Evolutionary conservation across 352 stramenopile species (phyloP).

Genomic region (Globisporangium canariense): DNA sequence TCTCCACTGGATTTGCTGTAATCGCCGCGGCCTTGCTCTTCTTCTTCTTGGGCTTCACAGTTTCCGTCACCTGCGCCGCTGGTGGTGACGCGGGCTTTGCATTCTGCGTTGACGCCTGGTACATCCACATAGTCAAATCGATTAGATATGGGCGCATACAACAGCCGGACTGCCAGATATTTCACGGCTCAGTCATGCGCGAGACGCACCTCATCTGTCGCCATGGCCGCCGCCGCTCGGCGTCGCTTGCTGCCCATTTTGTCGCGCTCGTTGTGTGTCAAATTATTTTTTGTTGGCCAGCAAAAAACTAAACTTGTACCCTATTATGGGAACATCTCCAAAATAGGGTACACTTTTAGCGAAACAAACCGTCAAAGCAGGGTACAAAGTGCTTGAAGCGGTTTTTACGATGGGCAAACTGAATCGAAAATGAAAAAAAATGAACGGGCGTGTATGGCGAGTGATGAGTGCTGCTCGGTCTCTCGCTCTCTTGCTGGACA

Average conservation of each 20-base stretch:
- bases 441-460: background rate
- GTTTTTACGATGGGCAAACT: slow-evolving; percentile 11
- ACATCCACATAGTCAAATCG: background rate
- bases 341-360: background rate
- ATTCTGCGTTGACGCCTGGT: background rate
- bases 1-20: background rate
- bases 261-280: background rate
- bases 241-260: slow-evolving; percentile 25
- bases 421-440: slow-evolving; percentile 10
- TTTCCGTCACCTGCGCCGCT: background rate
- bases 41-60: slow-evolving; percentile 8
- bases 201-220: slow-evolving; percentile 14
- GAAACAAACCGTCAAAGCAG: background rate
- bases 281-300: slow-evolving; percentile 11
- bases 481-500: background rate
- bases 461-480: background rate
- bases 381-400: background rate
- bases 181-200: background rate
- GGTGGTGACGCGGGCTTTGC: background rate
- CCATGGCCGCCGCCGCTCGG: slow-evolving; percentile 1
- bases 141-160: background rate
- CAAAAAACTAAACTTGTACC: background rate
- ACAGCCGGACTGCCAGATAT: background rate
- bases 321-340: background rate
- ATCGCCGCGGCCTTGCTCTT: slow-evolving; percentile 12